Evolutionary conservation across 176 grass and related monocot genomes (phyloP).

Genomic region (Hsuehochloa calcarea): DNA sequence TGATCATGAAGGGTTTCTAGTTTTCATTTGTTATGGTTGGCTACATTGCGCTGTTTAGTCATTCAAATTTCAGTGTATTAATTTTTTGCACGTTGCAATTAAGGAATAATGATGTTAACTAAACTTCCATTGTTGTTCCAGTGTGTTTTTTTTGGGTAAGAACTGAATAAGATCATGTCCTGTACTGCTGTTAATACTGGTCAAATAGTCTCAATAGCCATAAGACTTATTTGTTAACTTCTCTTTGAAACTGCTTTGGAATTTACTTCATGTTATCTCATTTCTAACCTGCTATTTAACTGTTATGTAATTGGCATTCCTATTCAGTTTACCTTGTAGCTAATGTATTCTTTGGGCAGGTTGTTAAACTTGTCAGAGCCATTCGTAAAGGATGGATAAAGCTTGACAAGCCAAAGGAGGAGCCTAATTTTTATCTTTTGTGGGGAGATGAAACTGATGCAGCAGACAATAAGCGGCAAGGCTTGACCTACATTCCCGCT

Average conservation of each 20-base stretch:
- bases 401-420: conserved; percentile 87
- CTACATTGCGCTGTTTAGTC: neutral
- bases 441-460: conserved; percentile 90
- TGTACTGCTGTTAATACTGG: neutral
- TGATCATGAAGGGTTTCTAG: neutral
- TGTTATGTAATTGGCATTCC: conserved; percentile 1
- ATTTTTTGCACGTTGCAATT: neutral
- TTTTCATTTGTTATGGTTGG: neutral
- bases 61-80: neutral
- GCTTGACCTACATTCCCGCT: conserved; percentile 86
- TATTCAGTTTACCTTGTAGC: conserved; percentile 1
- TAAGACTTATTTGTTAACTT: neutral
- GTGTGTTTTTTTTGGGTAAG: neutral
- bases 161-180: neutral
- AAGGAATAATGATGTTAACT: neutral
- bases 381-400: conserved; percentile 94
- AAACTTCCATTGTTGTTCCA: neutral
- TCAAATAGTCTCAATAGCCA: neutral
- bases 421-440: conserved; percentile 58
- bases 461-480: conserved; percentile 75
- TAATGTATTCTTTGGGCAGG: conserved; percentile 28
- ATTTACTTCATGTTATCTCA: neutral
- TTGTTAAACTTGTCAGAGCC: conserved; percentile 70
- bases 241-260: neutral
- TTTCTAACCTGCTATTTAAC: neutral